Evolutionary conservation across 148 eudicot genomes (phyloP), one percentile per base, ranked within the genome.

Genomic region (Polygonum aviculare): DNA sequence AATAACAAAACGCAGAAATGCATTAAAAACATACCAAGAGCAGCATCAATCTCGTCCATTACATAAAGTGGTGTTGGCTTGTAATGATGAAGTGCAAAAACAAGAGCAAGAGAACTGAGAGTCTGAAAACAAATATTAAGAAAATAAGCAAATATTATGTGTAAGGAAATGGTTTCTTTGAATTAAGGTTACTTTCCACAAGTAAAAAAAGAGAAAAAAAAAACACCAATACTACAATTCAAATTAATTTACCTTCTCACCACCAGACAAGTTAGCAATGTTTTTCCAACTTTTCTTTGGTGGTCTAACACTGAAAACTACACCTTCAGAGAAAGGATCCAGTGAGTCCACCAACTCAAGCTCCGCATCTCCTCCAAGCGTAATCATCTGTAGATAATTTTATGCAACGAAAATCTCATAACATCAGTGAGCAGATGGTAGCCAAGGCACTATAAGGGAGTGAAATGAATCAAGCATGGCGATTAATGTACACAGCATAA

Each of bases 21-120:
- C 7, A 11, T 21, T 47, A 21, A 26, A 26, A 26, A 50, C 16
- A 9, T 91, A 93, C 99, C 99, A 12, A 95, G 81, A 77, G 98
- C 99, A 82, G 99, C 99, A 84, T 93, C 99, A 52, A 95, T 95
- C 86, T 93, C 98, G 78, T 95, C 99, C 99, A 95, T 95, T 62
- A 93, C 98, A 78, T 95, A 95, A 7, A 95, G 90, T 57, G 97
- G 97, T 51, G 99, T 95, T 63, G 99, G 98, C 78, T 93, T 95
- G 87, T 95, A 95, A 80, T 95, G 98, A 85, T 95, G 98, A 51
- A 95, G 97, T 5, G 99, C 98, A 59, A 95, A 95, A 69, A 95
- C 96, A 71, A 95, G 97, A 77, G 99, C 99, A 21, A 95, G 76
- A 62, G 99, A 95, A 85, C 98, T 93, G 36, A 95, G 94, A 22